Percentiles rank a stretch among this genome's conserved stretches.
Evolutionary conservation across 768 basidiomycete species (phyloP).

Genomic region (Lentinula lateritia): DNA sequence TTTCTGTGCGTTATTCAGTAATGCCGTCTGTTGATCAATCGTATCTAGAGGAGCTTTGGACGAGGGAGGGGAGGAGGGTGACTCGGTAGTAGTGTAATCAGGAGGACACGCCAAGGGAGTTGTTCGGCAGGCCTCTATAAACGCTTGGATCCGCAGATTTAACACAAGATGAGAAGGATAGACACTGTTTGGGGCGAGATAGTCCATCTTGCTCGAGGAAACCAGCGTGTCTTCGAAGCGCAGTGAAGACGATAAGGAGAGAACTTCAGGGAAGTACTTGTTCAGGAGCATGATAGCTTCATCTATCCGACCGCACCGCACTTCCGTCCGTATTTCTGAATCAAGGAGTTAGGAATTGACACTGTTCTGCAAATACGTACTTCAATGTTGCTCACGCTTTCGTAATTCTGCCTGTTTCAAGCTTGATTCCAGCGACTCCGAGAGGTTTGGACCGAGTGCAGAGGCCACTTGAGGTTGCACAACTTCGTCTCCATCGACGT

Average conservation of each 20-base stretch:
- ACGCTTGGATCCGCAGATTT: constrained; percentile 83
- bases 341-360: background rate
- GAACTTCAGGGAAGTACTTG: constrained; percentile 69
- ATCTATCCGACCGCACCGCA: constrained; percentile 73
- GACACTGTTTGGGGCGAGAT: constrained; percentile 55
- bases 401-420: constrained; percentile 45
- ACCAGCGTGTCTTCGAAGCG: background rate
- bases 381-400: constrained; percentile 39
- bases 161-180: constrained; percentile 73
- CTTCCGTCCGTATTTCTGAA: constrained; percentile 62
- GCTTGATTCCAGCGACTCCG: constrained; percentile 29
- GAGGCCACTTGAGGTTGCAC: constrained; percentile 12
- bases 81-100: constrained; percentile 6
- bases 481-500: constrained; percentile 69
- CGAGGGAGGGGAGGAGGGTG: constrained; percentile 6
- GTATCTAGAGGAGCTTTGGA: constrained; percentile 17
- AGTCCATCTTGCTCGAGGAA: constrained; percentile 32
- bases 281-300: constrained; percentile 65
- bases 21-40: constrained; percentile 38
- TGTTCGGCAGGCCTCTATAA: constrained; percentile 82
- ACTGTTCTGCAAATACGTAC: constrained; percentile 3
- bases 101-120: constrained; percentile 46
- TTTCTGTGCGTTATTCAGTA: constrained; percentile 59
- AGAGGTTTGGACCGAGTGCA: background rate
- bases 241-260: constrained; percentile 20